Percentiles rank a stretch among this genome's conserved stretches.
phyloP scores from a whole-genome alignment of 2,329 filamentous ascomycete genomes.

The Aspergillus japonicus region DNA sequence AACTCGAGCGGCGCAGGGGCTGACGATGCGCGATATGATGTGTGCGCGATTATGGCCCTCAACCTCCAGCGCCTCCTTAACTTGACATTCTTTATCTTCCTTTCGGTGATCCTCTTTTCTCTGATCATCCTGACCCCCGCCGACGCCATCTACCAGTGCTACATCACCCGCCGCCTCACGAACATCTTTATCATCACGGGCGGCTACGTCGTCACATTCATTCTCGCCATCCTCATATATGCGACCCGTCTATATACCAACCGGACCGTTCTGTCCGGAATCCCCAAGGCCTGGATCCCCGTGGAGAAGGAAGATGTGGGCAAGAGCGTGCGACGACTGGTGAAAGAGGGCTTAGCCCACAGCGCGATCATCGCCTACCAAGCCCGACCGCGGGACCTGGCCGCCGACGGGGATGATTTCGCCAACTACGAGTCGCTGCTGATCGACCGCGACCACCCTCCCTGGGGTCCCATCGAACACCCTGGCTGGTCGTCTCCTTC shows the following conservation, averaged over 20 bases:
- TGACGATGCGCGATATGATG: slow-evolving; percentile 22
- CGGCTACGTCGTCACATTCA: slow-evolving; percentile 69
- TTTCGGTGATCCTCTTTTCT: slow-evolving; percentile 70
- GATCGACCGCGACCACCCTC: slow-evolving; percentile 49
- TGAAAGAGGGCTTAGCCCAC: slow-evolving; percentile 68
- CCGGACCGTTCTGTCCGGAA: slow-evolving; percentile 71
- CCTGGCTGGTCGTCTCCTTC: slow-evolving; percentile 83
- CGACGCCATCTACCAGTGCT: slow-evolving; percentile 77
- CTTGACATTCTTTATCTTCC: slow-evolving; percentile 70
- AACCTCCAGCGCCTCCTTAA: slow-evolving; percentile 76
- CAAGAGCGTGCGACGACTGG: slow-evolving; percentile 71
- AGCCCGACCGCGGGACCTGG: slow-evolving; percentile 64
- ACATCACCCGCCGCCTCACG: slow-evolving; percentile 64
- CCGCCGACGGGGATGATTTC: slow-evolving; percentile 35
- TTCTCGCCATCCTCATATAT: slow-evolving; percentile 74
- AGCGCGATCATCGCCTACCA: slow-evolving; percentile 82
- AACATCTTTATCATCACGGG: slow-evolving; percentile 82
- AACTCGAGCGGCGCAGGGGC: slow-evolving; percentile 2
- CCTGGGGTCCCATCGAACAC: slow-evolving; percentile 83
- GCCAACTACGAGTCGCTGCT: slow-evolving; percentile 32
- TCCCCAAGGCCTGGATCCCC: slow-evolving; percentile 84
- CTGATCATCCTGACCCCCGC: slow-evolving; percentile 77
- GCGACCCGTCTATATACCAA: slow-evolving; percentile 83
- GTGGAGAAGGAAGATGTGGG: slow-evolving; percentile 81
- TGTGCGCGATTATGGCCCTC: slow-evolving; percentile 30